These are phyloP conservation scores for Gnaphalium uliginosum DNA, from an alignment of 129 eudicot species.

Conservation along the genomic window DNA sequence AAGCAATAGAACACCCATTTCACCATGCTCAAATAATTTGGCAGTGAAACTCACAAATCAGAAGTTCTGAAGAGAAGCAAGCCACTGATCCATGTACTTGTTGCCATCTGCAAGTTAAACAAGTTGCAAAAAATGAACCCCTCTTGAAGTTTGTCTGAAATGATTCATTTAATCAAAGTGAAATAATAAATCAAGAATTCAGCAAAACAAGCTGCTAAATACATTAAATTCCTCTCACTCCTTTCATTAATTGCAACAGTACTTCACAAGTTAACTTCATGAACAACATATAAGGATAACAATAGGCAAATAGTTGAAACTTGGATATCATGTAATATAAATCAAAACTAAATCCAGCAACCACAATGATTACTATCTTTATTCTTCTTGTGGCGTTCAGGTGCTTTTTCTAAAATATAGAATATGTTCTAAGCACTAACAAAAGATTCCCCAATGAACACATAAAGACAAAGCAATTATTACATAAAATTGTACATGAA, in stretches of 20 bases:
- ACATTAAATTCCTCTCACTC: neutral
- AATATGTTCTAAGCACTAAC: constrained; percentile 9
- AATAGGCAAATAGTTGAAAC: neutral
- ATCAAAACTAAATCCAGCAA: constrained; percentile 12
- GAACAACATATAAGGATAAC: neutral
- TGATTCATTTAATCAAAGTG: neutral
- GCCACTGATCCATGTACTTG: constrained; percentile 38
- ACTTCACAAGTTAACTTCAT: neutral
- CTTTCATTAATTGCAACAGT: no score
- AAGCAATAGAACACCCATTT: constrained; percentile 22
- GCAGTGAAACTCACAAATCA: neutral
- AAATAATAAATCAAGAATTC: constrained; percentile 1
- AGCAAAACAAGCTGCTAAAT: neutral
- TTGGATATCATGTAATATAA: neutral
- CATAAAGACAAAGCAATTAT: constrained; percentile 36
- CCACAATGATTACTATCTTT: constrained; percentile 33
- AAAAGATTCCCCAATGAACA: constrained; percentile 24
- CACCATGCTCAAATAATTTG: constrained; percentile 8
- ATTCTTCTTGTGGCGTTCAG: constrained; percentile 20
- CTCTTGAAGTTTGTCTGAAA: neutral
- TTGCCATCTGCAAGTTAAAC: constrained; percentile 30
- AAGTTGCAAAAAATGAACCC: constrained; percentile 5
- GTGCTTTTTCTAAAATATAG: constrained; percentile 18
- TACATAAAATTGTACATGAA: neutral
- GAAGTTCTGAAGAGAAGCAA: constrained; percentile 40